phyloP scores from a whole-genome alignment of 441 rosid genomes.

The Oxalis stricta region DNA sequence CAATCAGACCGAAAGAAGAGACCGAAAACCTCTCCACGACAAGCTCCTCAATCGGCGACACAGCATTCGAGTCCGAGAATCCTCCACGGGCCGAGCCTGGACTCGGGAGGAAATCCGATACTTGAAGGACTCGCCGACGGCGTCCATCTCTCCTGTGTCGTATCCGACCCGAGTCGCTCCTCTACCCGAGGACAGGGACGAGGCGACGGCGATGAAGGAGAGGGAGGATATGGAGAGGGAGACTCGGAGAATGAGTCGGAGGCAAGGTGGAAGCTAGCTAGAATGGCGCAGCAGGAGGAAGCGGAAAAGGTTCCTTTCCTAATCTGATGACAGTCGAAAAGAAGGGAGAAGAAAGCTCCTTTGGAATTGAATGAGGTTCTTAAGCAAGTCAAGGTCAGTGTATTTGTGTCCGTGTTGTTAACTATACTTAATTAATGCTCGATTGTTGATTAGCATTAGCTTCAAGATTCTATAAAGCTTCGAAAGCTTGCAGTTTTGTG shows the following conservation, averaged over 20 bases:
- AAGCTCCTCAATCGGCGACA: slow-evolving; percentile 2
- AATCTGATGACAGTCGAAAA: slow-evolving; percentile 35
- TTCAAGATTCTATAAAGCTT: too few species aligned
- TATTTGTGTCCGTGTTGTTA: neutral
- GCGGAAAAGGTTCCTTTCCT: slow-evolving; percentile 55
- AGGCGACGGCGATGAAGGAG: slow-evolving; percentile 3
- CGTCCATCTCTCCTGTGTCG: slow-evolving; percentile 48
- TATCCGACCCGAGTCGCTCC: slow-evolving; percentile 74
- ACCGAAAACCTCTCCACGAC: slow-evolving; percentile 9
- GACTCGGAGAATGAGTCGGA: slow-evolving; percentile 27
- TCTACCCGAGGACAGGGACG: slow-evolving; percentile 52
- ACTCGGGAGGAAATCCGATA: slow-evolving; percentile 73
- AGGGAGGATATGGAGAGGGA: slow-evolving; percentile 27
- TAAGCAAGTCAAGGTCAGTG: slow-evolving; percentile 66
- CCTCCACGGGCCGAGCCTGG: slow-evolving; percentile 15
- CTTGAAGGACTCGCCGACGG: slow-evolving; percentile 42
- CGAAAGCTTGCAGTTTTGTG: too few species aligned
- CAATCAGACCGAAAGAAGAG: slow-evolving; percentile 33
- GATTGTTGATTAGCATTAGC: too few species aligned
- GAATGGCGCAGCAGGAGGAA: slow-evolving; percentile 28
- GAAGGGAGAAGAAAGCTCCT: slow-evolving; percentile 33
- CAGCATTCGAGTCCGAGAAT: slow-evolving; percentile 5
- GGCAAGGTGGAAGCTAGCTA: slow-evolving; percentile 21
- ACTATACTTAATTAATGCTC: too few species aligned
- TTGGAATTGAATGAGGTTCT: slow-evolving; percentile 79